Evolutionary conservation across 1,139 yeast species (phyloP).

Genomic region (Taphrina confusa): DNA sequence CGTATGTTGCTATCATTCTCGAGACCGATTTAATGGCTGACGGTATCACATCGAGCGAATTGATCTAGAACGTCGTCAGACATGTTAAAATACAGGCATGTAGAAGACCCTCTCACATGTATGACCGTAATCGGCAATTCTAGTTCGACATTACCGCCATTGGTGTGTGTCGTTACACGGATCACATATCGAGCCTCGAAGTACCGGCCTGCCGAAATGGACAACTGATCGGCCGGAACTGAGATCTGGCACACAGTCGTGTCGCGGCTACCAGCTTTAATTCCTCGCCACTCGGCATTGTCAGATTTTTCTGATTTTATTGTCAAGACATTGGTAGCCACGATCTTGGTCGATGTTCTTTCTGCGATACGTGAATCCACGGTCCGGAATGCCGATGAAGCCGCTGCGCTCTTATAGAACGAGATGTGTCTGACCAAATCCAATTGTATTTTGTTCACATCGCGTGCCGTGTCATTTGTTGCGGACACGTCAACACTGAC

Average conservation of each 20-base stretch:
- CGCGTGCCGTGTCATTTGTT: slow-evolving; percentile 34
- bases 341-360: slow-evolving; percentile 20
- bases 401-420: slow-evolving; percentile 33
- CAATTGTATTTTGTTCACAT: slow-evolving; percentile 12
- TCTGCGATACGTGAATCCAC: slow-evolving; percentile 35
- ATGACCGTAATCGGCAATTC: slow-evolving; percentile 26
- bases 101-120: slow-evolving; percentile 1
- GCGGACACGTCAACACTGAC: slow-evolving; percentile 32
- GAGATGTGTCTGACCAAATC: slow-evolving; percentile 33
- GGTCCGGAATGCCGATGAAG: slow-evolving; percentile 33
- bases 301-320: slow-evolving; percentile 17
- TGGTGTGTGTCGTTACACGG: neutral
- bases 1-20: slow-evolving; percentile 23
- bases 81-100: too few relatives aligned
- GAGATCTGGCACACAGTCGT: slow-evolving; percentile 24
- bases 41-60: slow-evolving; percentile 31
- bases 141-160: slow-evolving; percentile 20
- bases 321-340: slow-evolving; percentile 23
- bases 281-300: slow-evolving; percentile 34
- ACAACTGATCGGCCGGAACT: slow-evolving; percentile 33
- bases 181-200: slow-evolving; percentile 25
- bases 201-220: slow-evolving; percentile 35
- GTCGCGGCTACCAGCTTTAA: slow-evolving; percentile 28
- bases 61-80: slow-evolving; percentile 1
- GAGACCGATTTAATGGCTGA: slow-evolving; percentile 25